Evolutionary conservation across 1,284 basidiomycete species (phyloP), one percentile per base, ranked within the genome.

Genomic region (Rhodofomes roseus): DNA sequence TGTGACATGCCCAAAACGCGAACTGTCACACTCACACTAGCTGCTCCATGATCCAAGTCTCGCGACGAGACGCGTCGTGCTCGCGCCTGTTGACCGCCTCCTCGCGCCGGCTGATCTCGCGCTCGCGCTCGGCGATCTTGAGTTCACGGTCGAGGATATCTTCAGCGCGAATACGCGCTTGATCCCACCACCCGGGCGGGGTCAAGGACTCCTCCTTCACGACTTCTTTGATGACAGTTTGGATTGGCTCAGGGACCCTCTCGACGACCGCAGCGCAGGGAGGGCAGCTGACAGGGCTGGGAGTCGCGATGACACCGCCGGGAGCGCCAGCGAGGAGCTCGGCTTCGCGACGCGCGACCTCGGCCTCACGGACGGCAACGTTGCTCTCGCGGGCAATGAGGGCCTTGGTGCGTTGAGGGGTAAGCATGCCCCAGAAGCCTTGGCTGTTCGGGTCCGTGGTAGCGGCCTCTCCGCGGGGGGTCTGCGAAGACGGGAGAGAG

Each of bases 41-140:
- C 67, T 93, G 91, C 65, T 93, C 91, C 89, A 93, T 92, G 69
- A 93, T 92, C 90, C 91, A 93, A 44, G 77, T 80, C 72, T 93
- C 91, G 61, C 90, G 89, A 66, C 90, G 84, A 58, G 90, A 85
- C 57, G 90, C 89, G 68, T 93, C 90, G 53, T 91, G 87, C 70
- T 93, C 90, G 59, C 90, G 79, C 56, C 89, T 87, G 69, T 93
- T 93, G 62, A 93, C 84, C 50, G 77, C 81, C 70, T 93, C 90
- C 72, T 93, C 90, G 51, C 90, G 88, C 58, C 87, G 85, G 67
- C 89, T 85, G 62, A 92, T 90, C 61, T 93, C 91, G 44, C 90
- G 81, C 68, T 93, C 90, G 63, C 90, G 81, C 60, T 93, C 91
- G 14, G 89, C 84, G 62, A 93, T 86, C 74, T 88, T 89, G 65